Evolutionary conservation across 495 filamentous ascomycete species (phyloP).

Genomic region (Stereocaulon alpinum): DNA sequence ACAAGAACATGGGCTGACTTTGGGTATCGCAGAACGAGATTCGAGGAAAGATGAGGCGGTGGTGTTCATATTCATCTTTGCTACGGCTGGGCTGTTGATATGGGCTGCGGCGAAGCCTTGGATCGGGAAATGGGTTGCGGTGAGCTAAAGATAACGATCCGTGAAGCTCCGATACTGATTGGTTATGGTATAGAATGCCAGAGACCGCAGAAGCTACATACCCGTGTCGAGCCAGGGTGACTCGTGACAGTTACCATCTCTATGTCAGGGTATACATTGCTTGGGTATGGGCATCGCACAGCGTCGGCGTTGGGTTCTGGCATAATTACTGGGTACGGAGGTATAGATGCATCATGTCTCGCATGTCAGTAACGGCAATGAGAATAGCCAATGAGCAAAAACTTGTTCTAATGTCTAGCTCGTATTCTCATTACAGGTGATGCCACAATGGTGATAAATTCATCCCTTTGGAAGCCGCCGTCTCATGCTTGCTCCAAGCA

Average conservation of each 20-base stretch:
- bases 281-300: background rate
- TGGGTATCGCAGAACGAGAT: conserved; percentile 55
- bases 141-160: conserved; percentile 24
- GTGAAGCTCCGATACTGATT: conserved; percentile 16
- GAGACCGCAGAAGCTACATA: conserved; percentile 21
- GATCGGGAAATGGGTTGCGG: conserved; percentile 48
- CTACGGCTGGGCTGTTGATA: conserved; percentile 68
- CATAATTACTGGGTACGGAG: background rate
- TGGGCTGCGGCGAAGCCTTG: conserved; percentile 69
- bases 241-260: background rate
- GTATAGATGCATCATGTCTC: background rate
- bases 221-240: conserved; percentile 20
- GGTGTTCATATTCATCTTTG: conserved; percentile 83
- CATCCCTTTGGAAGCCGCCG: no score
- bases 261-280: background rate
- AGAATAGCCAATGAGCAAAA: background rate
- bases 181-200: conserved; percentile 8
- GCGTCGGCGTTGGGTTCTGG: background rate
- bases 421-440: background rate
- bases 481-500: no score
- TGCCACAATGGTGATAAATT: background rate
- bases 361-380: background rate
- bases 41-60: conserved; percentile 82
- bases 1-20: conserved; percentile 8
- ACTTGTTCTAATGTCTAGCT: background rate